Evolutionary conservation across 148 eudicot genomes (phyloP), one percentile per base, ranked within the genome.

Genomic region (Persicaria tinctoria): DNA sequence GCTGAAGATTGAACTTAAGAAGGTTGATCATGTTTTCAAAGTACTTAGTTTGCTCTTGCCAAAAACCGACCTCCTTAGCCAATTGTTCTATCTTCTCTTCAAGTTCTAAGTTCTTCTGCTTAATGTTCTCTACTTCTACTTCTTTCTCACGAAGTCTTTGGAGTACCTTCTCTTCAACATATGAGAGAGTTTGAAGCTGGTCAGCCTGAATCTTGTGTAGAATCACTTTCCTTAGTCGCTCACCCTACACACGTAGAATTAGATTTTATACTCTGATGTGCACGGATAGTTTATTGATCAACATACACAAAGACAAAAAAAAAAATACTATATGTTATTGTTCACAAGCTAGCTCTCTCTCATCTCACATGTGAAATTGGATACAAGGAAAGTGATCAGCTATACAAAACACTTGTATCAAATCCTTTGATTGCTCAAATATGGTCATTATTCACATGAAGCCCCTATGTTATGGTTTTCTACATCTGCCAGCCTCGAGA

Each of bases 11-110:
- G 20, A 80, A 80, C 73, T 78, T 86, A 17, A 88, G 87, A 49
- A 85, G 75, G 78, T 78, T 83, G 81, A 88, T 84, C 82, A 83
- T 76, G 68, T 77, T 83, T 76, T 88, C 89, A 46, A 80, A 73
- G 73, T 88, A 76, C 68, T 78, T 83, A 41, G 87, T 87, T 48
- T 79, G 76, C 44, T 88, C 86, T 74, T 86, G 87, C 91, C 91
- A 88, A 27, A 84, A 79, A 77, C 74, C 76, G 2, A 84, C 85
- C 73, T 88, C 89, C 51, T 76, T 4, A 38, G 83, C 82, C 70
- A 88, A 82, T 66, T 84, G 83, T 68, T 84, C 84, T 57, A 88
- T 75, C 51, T 62, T 79, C 13, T 41, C 10, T 76, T 84, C 89
- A 71, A 86, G 91, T 79, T 88, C 91, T 46, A 76, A 66, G 72